These are phyloP conservation scores for Ascocoryne sarcoides DNA, from an alignment of 2,329 filamentous ascomycete species.

Conservation along the genomic window DNA sequence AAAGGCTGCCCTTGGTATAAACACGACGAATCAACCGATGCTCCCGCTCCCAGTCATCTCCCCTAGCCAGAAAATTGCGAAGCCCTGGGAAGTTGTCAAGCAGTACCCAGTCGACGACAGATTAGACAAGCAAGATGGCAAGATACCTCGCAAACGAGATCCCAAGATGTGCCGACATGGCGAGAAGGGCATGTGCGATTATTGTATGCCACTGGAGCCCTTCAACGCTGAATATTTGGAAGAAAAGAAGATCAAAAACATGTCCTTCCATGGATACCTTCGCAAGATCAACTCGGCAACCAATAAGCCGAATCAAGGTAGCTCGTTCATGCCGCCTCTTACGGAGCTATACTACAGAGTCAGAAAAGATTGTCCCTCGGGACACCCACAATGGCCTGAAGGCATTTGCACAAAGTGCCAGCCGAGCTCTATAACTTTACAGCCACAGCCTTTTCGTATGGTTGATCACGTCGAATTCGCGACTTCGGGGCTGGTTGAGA, in stretches of 20 bases:
- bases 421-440: slow-evolving; percentile 89
- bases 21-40: slow-evolving; percentile 53
- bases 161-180: slow-evolving; percentile 89
- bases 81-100: slow-evolving; percentile 85
- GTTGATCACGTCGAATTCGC: slow-evolving; percentile 98
- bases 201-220: slow-evolving; percentile 94
- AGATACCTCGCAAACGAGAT: slow-evolving; percentile 69
- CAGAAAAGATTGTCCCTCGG: slow-evolving; percentile 79
- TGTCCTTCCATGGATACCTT: slow-evolving; percentile 90
- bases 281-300: slow-evolving; percentile 93
- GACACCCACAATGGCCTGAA: slow-evolving; percentile 87
- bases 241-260: slow-evolving; percentile 98
- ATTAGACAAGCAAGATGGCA: slow-evolving; percentile 82
- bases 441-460: slow-evolving; percentile 91
- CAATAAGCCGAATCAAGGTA: slow-evolving; percentile 89
- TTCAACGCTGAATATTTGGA: slow-evolving; percentile 82
- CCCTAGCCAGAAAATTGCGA: slow-evolving; percentile 59
- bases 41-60: slow-evolving; percentile 48
- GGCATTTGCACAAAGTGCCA: slow-evolving; percentile 98
- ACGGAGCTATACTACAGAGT: slow-evolving; percentile 91
- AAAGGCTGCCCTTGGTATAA: slow-evolving; percentile 52
- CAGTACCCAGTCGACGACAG: slow-evolving; percentile 83
- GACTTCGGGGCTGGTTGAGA: slow-evolving; percentile 73
- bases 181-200: slow-evolving; percentile 97
- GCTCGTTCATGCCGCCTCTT: slow-evolving; percentile 91